Evolutionary conservation across 768 basidiomycete genomes (phyloP).

Genomic region (Lactarius hatsudake): DNA sequence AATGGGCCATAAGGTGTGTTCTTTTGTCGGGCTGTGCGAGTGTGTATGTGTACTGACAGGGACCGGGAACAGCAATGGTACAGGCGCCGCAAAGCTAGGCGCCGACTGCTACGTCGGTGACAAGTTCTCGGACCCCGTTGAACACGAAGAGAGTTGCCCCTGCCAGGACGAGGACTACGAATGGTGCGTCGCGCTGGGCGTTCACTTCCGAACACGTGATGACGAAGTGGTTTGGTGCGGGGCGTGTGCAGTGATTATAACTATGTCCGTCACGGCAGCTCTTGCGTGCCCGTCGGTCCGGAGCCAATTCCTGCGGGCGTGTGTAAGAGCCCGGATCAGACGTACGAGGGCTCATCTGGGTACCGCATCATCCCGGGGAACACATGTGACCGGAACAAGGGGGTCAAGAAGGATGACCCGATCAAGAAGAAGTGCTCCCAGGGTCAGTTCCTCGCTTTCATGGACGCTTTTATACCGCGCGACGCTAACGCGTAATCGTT

Average conservation of each 20-base stretch:
- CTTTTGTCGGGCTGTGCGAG: background rate
- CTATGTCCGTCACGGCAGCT: constrained; percentile 65
- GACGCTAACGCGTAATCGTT: constrained; percentile 7
- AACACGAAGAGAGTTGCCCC: constrained; percentile 75
- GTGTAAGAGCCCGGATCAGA: constrained; percentile 56
- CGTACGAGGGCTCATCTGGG: constrained; percentile 86
- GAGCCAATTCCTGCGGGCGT: constrained; percentile 81
- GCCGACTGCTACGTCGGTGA: constrained; percentile 88
- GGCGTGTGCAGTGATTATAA: constrained; percentile 73
- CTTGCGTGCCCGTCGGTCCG: constrained; percentile 83
- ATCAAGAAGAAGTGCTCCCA: constrained; percentile 74
- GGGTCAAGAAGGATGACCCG: constrained; percentile 63
- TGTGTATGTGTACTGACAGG: background rate
- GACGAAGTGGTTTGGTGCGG: constrained; percentile 12
- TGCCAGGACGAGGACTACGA: constrained; percentile 91
- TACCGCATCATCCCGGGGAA: constrained; percentile 92
- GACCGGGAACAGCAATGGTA: constrained; percentile 85
- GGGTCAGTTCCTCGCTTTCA: constrained; percentile 42
- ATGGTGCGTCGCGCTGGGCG: constrained; percentile 54
- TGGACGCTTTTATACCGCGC: background rate
- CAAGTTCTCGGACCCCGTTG: constrained; percentile 84
- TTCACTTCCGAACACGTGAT: background rate
- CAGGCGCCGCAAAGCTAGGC: constrained; percentile 75
- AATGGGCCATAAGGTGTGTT: constrained; percentile 85
- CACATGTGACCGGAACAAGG: constrained; percentile 62